These are phyloP conservation scores for Backusella westeae DNA, from an alignment of 192 early-diverging fungal genomes.

Conservation along the genomic window DNA sequence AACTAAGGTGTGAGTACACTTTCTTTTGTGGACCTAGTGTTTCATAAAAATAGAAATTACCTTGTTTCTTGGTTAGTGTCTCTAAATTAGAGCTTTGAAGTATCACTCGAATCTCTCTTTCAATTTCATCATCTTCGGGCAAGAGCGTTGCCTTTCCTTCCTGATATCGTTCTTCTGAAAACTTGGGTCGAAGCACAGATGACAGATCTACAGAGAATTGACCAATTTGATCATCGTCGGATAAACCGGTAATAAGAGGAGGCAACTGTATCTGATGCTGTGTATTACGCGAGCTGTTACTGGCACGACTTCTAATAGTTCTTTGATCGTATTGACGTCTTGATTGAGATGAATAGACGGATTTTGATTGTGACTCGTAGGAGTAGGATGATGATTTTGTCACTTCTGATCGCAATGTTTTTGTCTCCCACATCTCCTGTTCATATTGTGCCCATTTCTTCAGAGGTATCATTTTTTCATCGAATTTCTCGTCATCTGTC, in stretches of 20 bases:
- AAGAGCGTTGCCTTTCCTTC: constrained; percentile 8
- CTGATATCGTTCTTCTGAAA: neutral
- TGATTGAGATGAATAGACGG: neutral
- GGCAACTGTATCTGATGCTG: neutral
- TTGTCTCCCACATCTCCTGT: constrained; percentile 49
- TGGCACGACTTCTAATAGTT: constrained; percentile 4
- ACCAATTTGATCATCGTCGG: constrained; percentile 6
- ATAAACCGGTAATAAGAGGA: constrained; percentile 8
- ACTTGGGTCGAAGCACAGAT: neutral
- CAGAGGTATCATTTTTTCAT: constrained; percentile 69
- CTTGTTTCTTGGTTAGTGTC: constrained; percentile 70
- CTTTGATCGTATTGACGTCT: neutral
- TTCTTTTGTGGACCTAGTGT: neutral
- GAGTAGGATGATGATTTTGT: constrained; percentile 33
- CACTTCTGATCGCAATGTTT: constrained; percentile 18
- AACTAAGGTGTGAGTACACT: neutral
- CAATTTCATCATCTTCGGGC: constrained; percentile 41
- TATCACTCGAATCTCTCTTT: constrained; percentile 66
- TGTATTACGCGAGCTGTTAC: neutral
- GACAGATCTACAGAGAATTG: constrained; percentile 24
- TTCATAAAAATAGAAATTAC: constrained; percentile 8
- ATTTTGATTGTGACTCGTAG: constrained; percentile 20
- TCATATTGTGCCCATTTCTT: constrained; percentile 73
- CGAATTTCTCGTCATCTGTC: constrained; percentile 67
- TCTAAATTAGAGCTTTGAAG: constrained; percentile 59